Conservation (phyloP, 208 protist species). For the Leishmania tarentolae region DNA sequence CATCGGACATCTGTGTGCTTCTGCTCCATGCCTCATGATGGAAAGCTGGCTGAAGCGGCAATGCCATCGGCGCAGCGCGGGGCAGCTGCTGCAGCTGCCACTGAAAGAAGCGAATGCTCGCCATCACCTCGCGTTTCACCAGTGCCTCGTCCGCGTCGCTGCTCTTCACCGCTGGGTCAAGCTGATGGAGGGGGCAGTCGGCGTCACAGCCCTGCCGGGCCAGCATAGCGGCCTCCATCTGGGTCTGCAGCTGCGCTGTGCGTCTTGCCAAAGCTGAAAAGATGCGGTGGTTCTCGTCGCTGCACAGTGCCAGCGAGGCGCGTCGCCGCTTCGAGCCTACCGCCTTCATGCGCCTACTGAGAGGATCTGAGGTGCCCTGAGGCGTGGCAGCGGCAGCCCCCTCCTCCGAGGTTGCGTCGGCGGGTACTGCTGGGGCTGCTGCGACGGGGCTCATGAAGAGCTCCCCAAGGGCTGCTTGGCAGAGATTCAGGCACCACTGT, state of each 20-base stretch:
- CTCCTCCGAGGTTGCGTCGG: too few species aligned
- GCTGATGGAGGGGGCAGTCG: slow-evolving; percentile 56
- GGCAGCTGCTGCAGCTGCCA: slow-evolving; percentile 13
- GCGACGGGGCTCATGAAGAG: neutral
- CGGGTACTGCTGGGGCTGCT: neutral
- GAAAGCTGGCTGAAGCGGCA: neutral
- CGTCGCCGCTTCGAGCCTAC: neutral
- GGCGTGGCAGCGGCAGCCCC: neutral
- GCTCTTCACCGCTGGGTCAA: slow-evolving; percentile 23
- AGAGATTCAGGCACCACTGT: slow-evolving; percentile 73
- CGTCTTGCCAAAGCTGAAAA: slow-evolving; percentile 58
- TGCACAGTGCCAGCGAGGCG: slow-evolving; percentile 12
- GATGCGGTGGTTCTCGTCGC: slow-evolving; percentile 47
- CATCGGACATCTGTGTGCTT: neutral
- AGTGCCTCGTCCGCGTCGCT: slow-evolving; percentile 8
- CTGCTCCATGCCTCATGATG: neutral
- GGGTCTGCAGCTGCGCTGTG: slow-evolving; percentile 58
- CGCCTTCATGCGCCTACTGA: neutral
- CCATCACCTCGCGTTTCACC: neutral
- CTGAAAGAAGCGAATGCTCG: slow-evolving; percentile 1
- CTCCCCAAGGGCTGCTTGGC: slow-evolving; percentile 30
- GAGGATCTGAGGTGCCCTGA: neutral
- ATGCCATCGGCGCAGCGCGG: slow-evolving; percentile 10
- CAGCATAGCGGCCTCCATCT: slow-evolving; percentile 46
- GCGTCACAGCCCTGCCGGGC: slow-evolving; percentile 42